These are phyloP conservation scores for Aspergillus steynii DNA, from an alignment of 495 filamentous ascomycete species.

Conservation along the genomic window DNA sequence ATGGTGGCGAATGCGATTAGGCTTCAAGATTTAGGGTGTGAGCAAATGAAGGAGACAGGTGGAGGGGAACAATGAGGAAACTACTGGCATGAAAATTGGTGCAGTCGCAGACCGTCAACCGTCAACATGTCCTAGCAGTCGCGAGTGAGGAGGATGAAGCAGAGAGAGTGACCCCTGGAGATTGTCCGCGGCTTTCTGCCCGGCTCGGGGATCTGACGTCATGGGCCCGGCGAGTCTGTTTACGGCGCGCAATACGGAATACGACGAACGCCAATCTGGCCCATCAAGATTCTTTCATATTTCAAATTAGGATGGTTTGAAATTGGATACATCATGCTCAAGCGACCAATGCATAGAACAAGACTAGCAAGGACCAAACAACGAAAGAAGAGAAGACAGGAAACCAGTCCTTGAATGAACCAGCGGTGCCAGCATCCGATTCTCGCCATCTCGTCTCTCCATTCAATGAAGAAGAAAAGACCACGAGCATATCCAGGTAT, in stretches of 20 bases:
- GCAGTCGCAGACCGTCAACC: not conserved
- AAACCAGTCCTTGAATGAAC: constrained; percentile 19
- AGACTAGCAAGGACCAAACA: constrained; percentile 16
- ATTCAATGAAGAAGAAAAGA: constrained; percentile 23
- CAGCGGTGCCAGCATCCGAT: constrained; percentile 46
- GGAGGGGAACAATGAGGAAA: not conserved
- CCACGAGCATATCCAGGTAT: constrained; percentile 41
- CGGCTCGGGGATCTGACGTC: not conserved
- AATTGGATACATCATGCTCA: constrained; percentile 28
- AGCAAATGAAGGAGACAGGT: not conserved
- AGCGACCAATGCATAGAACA: constrained; percentile 17
- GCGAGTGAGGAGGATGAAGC: not conserved
- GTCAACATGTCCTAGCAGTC: not conserved
- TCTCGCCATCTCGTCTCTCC: constrained; percentile 28
- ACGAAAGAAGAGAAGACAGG: constrained; percentile 16
- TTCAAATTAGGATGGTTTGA: constrained; percentile 22
- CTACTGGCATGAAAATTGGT: not conserved
- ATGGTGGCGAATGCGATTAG: not conserved
- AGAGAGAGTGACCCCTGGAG: not conserved
- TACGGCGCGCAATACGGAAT: not conserved
- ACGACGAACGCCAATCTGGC: not conserved
- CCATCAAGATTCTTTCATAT: constrained; percentile 8
- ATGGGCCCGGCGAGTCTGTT: not conserved
- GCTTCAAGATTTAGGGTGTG: not conserved
- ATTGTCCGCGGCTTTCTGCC: not conserved